Conservation (phyloP, 2,329 filamentous ascomycete genomes). For the Ceratocystis lukuohia region DNA sequence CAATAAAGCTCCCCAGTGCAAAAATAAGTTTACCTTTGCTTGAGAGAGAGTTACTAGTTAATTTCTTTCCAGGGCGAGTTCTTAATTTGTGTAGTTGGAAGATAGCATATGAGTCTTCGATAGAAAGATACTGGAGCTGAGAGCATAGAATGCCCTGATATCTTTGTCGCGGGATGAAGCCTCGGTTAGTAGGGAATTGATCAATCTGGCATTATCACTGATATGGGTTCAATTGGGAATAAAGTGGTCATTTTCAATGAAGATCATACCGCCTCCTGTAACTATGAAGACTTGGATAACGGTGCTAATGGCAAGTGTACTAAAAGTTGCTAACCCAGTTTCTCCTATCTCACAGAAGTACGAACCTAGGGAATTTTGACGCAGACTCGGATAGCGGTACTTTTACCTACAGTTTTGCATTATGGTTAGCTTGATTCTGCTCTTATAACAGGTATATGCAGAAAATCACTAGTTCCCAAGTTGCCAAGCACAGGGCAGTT, state of each 20-base stretch:
- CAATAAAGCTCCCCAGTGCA: no score
- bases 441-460: no score
- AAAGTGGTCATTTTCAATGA: constrained; percentile 72
- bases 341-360: constrained; percentile 47
- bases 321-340: no score
- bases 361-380: constrained; percentile 48
- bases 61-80: constrained; percentile 26
- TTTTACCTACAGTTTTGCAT: constrained; percentile 37
- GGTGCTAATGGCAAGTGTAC: no score
- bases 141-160: constrained; percentile 64
- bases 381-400: constrained; percentile 60
- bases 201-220: constrained; percentile 40
- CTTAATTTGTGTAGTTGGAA: constrained; percentile 51
- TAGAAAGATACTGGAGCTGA: constrained; percentile 51
- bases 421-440: constrained; percentile 14
- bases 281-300: constrained; percentile 34
- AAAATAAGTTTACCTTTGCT: no score
- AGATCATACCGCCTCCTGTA: constrained; percentile 52
- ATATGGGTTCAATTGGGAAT: constrained; percentile 37
- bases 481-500: constrained; percentile 47
- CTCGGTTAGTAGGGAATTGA: constrained; percentile 60
- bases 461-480: constrained; percentile 51
- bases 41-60: no score
- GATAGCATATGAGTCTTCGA: constrained; percentile 53
- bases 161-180: constrained; percentile 59